A percentile compares a stretch with the other conserved stretches of the same genome.
These are phyloP conservation scores for Dioszegia crocea DNA, from an alignment of 768 basidiomycete species.

Conservation along the genomic window DNA sequence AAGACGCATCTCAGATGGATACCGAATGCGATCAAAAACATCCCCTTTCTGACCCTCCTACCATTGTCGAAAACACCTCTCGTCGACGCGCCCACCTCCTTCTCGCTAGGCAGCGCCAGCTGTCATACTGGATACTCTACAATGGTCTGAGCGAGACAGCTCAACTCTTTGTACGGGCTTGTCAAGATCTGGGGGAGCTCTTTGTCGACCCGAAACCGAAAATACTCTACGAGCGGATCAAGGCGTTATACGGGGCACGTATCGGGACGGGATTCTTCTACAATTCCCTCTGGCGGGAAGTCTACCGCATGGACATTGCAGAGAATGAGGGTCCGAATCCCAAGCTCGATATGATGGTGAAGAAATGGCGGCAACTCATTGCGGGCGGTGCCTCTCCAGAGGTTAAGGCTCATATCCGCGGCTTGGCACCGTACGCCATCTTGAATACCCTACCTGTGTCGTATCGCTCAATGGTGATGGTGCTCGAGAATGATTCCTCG, in stretches of 20 bases:
- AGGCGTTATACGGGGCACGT: not conserved
- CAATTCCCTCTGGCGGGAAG: not conserved
- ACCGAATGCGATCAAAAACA: not conserved
- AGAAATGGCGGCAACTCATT: not conserved
- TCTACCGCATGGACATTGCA: not conserved
- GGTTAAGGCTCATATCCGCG: not conserved
- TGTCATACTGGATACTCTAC: not conserved
- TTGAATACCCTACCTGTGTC: not conserved
- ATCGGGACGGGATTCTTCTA: not conserved
- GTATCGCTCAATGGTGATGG: too few species aligned
- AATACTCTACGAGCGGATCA: not conserved
- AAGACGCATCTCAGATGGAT: not conserved
- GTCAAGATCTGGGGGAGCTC: too few species aligned
- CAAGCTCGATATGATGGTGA: not conserved
- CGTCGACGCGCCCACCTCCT: too few species aligned
- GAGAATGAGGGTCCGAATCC: not conserved
- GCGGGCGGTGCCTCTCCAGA: not conserved
- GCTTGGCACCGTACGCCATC: not conserved
- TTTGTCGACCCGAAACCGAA: not conserved
- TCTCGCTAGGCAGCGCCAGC: not conserved
- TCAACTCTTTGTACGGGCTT: too few species aligned
- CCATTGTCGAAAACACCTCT: not conserved
- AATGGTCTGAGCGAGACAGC: not conserved
- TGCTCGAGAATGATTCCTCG: too few species aligned
- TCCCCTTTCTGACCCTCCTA: not conserved